A percentile compares a stretch with the other conserved stretches of the same genome.
Conservation (phyloP, 176 grass and related monocot species). For the Oryza officinalis region DNA sequence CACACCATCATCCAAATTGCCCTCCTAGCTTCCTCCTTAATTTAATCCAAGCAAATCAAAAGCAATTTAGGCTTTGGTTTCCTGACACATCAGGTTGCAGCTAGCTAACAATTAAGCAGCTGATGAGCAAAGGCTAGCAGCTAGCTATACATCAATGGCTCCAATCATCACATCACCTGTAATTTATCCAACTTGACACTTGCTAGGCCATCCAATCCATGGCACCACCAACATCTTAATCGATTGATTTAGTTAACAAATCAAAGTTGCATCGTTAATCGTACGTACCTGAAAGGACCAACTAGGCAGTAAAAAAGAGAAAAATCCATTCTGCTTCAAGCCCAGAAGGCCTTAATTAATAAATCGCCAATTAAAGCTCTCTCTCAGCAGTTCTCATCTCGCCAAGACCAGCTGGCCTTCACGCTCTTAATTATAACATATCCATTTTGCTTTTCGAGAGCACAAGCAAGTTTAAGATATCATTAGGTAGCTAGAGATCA, state of each 20-base stretch:
- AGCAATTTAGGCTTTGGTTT: constrained; percentile 23
- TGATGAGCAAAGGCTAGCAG: background rate
- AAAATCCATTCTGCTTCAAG: constrained; percentile 15
- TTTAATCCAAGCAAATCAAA: constrained; percentile 33
- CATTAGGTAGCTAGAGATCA: background rate
- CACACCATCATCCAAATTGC: constrained; percentile 2
- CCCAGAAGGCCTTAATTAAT: constrained; percentile 6
- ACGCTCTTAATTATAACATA: background rate
- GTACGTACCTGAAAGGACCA: constrained; percentile 30
- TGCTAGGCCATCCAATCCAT: constrained; percentile 4
- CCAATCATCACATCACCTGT: constrained; percentile 34
- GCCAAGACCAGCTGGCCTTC: constrained; percentile 29
- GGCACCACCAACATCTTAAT: background rate
- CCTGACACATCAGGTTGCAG: constrained; percentile 15
- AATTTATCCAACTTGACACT: constrained; percentile 20
- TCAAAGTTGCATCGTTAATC: background rate
- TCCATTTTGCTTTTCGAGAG: constrained; percentile 3
- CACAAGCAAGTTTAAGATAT: background rate
- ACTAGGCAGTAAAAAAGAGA: constrained; percentile 26
- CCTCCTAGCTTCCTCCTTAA: constrained; percentile 18
- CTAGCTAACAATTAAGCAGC: background rate
- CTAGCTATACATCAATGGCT: background rate
- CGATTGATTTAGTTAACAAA: background rate
- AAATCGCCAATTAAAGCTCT: background rate
- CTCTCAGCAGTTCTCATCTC: background rate